These are phyloP conservation scores for Hymenotorrendiella dingleyae DNA, from an alignment of 2,329 filamentous ascomycete genomes.

Conservation along the genomic window DNA sequence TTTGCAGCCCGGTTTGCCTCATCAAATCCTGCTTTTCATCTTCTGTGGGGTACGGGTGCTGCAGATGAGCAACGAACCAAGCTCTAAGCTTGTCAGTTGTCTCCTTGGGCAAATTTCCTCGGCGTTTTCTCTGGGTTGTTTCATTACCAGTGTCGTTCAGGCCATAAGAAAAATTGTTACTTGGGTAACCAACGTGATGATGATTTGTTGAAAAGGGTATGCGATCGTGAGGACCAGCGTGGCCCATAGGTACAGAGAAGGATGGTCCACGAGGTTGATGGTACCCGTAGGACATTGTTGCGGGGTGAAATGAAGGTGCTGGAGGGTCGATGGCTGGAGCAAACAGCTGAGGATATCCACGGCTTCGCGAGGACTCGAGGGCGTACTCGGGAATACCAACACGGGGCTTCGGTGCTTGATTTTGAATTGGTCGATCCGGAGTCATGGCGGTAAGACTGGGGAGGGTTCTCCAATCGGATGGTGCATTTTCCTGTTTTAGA, in stretches of 20 bases:
- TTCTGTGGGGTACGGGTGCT: slow-evolving; percentile 81
- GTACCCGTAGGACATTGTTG: slow-evolving; percentile 15
- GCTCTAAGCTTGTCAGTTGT: slow-evolving; percentile 74
- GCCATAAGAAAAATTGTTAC: slow-evolving; percentile 5
- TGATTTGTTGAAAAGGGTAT: slow-evolving; percentile 19
- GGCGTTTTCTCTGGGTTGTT: slow-evolving; percentile 45
- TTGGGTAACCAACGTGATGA: slow-evolving; percentile 7
- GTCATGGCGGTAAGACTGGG: neutral
- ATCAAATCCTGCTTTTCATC: slow-evolving; percentile 83
- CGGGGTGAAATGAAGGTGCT: slow-evolving; percentile 6
- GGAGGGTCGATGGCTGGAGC: slow-evolving; percentile 4
- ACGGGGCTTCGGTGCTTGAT: slow-evolving; percentile 4
- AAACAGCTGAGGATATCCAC: slow-evolving; percentile 10
- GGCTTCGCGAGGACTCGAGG: slow-evolving; percentile 12
- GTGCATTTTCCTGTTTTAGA: neutral
- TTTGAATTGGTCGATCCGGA: neutral
- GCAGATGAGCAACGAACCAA: slow-evolving; percentile 74
- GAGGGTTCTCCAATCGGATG: neutral
- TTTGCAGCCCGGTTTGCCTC: slow-evolving; percentile 67
- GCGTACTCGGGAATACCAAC: slow-evolving; percentile 14
- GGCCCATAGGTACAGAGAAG: slow-evolving; percentile 14
- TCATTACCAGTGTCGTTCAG: slow-evolving; percentile 14
- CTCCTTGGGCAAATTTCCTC: slow-evolving; percentile 86
- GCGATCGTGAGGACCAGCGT: slow-evolving; percentile 16
- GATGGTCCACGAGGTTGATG: slow-evolving; percentile 19